phyloP scores from a whole-genome alignment of 83 land plant genomes.

The Picea mariana region DNA sequence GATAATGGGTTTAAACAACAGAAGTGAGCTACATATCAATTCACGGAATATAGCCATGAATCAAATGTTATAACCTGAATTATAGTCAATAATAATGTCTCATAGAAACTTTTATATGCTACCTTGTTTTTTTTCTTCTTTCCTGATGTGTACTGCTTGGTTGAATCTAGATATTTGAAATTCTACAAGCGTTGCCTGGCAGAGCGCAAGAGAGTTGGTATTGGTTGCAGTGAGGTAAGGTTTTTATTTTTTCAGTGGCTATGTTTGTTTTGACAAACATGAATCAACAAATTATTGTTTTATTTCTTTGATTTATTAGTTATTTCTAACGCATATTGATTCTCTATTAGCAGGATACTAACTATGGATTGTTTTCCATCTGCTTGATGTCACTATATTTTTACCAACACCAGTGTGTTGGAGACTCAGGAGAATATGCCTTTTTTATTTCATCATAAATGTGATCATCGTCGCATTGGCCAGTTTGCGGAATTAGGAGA shows the following conservation, averaged over 20 bases:
- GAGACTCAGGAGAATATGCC: too few species aligned
- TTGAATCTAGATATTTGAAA: constrained; percentile 68
- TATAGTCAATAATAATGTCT: neutral
- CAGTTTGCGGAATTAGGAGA: too few species aligned
- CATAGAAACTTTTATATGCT: neutral
- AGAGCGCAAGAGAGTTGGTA: constrained; percentile 86
- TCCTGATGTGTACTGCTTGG: neutral
- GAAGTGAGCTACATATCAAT: constrained; percentile 50
- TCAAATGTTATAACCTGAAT: neutral
- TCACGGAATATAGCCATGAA: neutral
- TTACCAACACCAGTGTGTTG: neutral
- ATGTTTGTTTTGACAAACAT: neutral
- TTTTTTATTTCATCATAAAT: too few species aligned
- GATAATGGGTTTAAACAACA: constrained; percentile 97
- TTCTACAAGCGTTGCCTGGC: constrained; percentile 81
- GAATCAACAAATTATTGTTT: neutral
- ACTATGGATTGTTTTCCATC: neutral
- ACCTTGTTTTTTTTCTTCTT: neutral
- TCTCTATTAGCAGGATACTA: neutral
- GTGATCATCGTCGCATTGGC: too few species aligned
- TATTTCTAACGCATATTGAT: neutral
- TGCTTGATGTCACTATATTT: neutral
- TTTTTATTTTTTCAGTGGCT: neutral
- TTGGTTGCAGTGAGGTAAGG: constrained; percentile 94
- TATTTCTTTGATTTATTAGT: neutral